These are phyloP conservation scores for Fusarium circinatum DNA, from an alignment of 2,329 filamentous ascomycete genomes.

Conservation along the genomic window DNA sequence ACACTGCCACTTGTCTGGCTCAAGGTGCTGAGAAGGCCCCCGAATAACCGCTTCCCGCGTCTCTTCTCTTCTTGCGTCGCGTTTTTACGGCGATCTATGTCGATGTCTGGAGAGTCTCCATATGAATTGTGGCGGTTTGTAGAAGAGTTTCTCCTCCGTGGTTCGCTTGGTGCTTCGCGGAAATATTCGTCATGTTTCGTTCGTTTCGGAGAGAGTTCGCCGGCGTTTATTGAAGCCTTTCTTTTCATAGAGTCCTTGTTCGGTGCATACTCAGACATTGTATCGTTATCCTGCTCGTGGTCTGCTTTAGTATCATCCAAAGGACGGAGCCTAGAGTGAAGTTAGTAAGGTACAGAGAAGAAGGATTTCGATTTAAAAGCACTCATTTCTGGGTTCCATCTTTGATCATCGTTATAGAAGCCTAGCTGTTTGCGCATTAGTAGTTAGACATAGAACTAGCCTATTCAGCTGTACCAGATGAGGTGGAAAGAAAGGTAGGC, in stretches of 20 bases:
- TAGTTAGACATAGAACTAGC: not conserved
- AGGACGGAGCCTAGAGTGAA: constrained; percentile 26
- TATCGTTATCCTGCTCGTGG: not conserved
- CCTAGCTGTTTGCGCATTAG: not conserved
- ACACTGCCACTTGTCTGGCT: constrained; percentile 74
- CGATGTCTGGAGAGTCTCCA: not conserved
- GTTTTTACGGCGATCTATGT: constrained; percentile 38
- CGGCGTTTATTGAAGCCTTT: constrained; percentile 41
- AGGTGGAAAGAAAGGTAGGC: not conserved
- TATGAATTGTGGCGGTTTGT: constrained; percentile 17
- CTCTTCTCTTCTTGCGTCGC: constrained; percentile 77
- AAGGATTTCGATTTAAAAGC: constrained; percentile 10
- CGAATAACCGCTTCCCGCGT: constrained; percentile 86
- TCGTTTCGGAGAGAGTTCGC: constrained; percentile 42
- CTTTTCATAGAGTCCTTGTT: constrained; percentile 43
- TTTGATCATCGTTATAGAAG: not conserved
- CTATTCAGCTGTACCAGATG: not conserved
- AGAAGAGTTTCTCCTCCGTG: constrained; percentile 30
- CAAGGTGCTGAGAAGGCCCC: constrained; percentile 80
- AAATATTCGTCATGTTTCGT: constrained; percentile 38
- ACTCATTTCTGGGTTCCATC: constrained; percentile 41
- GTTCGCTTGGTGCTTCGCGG: constrained; percentile 14
- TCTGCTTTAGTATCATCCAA: constrained; percentile 21
- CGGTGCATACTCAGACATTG: not conserved
- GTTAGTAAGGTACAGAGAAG: constrained; percentile 27